These are phyloP conservation scores for Russula lepida DNA, from an alignment of 768 basidiomycete species.

Conservation along the genomic window DNA sequence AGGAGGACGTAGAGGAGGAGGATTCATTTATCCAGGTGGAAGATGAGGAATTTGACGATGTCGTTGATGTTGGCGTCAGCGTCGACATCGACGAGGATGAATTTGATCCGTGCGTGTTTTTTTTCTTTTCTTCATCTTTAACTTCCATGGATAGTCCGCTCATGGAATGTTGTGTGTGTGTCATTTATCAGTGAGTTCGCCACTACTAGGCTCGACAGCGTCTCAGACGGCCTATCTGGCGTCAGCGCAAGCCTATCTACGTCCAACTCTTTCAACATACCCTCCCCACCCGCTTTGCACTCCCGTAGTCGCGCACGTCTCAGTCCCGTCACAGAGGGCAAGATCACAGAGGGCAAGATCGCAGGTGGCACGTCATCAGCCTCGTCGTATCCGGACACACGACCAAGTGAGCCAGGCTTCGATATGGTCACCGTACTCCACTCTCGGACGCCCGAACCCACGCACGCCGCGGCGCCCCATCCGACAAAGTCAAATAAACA, in stretches of 20 bases:
- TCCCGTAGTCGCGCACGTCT: slow-evolving; percentile 39
- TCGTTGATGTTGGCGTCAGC: slow-evolving; percentile 39
- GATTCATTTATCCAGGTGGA: slow-evolving; percentile 37
- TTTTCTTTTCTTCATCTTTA: neutral
- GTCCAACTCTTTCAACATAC: slow-evolving; percentile 45
- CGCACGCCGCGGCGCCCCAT: neutral
- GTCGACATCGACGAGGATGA: slow-evolving; percentile 58
- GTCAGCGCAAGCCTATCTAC: slow-evolving; percentile 48
- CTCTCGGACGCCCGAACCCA: slow-evolving; percentile 19
- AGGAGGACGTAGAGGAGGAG: slow-evolving; percentile 37
- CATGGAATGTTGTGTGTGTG: neutral
- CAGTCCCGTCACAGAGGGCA: slow-evolving; percentile 44
- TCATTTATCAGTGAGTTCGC: slow-evolving; percentile 52
- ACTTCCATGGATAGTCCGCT: neutral
- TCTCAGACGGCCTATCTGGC: slow-evolving; percentile 54
- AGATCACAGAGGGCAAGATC: slow-evolving; percentile 7
- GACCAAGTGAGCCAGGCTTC: slow-evolving; percentile 38
- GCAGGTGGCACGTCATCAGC: neutral
- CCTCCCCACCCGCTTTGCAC: slow-evolving; percentile 38
- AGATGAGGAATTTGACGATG: slow-evolving; percentile 43
- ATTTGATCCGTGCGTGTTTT: slow-evolving; percentile 65
- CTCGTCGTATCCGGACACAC: slow-evolving; percentile 24
- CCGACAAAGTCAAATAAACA: neutral
- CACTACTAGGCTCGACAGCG: slow-evolving; percentile 50
- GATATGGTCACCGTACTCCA: slow-evolving; percentile 45